Base-by-base conservation (phyloP, 345 rosid genomes). In the Brassica carinata region DNA sequence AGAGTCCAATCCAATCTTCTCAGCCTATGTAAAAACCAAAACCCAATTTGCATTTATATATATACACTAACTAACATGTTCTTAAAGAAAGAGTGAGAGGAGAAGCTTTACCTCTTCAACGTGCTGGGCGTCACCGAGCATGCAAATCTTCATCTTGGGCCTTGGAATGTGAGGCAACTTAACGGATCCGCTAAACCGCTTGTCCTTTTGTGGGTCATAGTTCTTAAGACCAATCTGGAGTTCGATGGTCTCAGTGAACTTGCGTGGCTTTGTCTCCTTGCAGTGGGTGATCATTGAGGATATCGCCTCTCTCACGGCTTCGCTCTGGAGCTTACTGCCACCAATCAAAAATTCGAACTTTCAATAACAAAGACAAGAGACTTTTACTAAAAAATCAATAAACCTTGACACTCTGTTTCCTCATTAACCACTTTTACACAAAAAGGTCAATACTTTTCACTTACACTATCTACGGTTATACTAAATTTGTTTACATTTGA, bases 71-170 rank as follows among this genome's bases (percentile, higher is more conserved):
- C 3, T 2, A 40, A 40, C 11, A 31, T 55, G 26, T 23, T 23
- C 26, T 23, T 23, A 33, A 33, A 33, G 30, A 7, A 10, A 3
- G 0, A 7, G 36, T 13, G 19, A 18, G 53, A 63, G 40, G 1
- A 15, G 13, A 61, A 7, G 14, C 23, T 5, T 23, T 72, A 94
- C 97, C 97, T 92, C 92, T 79, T 94, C 98, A 5, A 94, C 97
- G 64, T 92, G 97, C 74, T 90, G 98, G 3, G 98, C 97, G 69
- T 94, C 98, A 48, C 97, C 98, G 58, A 94, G 95, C 97, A 94
- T 94, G 84, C 98, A 94, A 5, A 94, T 88, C 85, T 89, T 92
- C 98, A 92, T 91, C 86, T 92, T 92, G 1, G 97, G 95, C 23
- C 98, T 92, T 9, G 97, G 98, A 71, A 94, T 89, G 81, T 92